Percentiles rank a stretch among this genome's conserved stretches.
phyloP scores from a whole-genome alignment of 495 filamentous ascomycete species.

The Xylaria longipes region DNA sequence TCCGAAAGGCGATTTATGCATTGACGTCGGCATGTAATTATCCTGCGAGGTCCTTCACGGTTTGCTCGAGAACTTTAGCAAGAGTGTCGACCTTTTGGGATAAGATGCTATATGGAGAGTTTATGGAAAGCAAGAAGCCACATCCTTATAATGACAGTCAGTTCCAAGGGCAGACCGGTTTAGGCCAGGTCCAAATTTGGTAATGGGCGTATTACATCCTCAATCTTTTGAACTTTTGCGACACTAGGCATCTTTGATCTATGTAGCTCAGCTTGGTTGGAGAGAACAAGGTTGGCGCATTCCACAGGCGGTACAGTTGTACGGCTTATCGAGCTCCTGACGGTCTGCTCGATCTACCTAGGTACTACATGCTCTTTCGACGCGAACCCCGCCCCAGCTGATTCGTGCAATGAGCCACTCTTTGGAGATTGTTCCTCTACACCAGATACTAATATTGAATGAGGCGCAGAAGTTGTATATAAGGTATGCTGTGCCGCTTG shows the following conservation, averaged over 20 bases:
- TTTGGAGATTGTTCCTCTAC: not conserved
- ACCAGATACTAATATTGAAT: not conserved
- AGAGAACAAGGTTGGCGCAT: no score
- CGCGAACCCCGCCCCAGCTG: no score
- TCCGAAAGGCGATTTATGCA: slow-evolving; percentile 25
- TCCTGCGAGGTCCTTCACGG: slow-evolving; percentile 28
- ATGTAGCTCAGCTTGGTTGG: no score
- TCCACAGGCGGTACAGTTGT: no score
- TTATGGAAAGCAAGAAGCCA: slow-evolving; percentile 25
- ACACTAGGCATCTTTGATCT: no score
- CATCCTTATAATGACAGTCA: not conserved
- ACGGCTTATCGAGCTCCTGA: no score
- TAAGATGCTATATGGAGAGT: slow-evolving; percentile 37
- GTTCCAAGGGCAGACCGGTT: no score
- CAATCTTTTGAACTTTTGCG: no score
- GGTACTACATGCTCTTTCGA: no score
- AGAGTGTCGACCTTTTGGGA: slow-evolving; percentile 40
- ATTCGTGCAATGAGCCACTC: not conserved
- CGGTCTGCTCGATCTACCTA: no score
- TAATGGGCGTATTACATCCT: no score
- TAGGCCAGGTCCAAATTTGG: no score
- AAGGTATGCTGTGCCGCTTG: not conserved
- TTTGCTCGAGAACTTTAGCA: slow-evolving; percentile 33
- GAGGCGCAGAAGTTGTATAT: not conserved
- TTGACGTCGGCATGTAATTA: slow-evolving; percentile 26